Conservation (phyloP, 495 filamentous ascomycete species). For the Aspergillus leporis region DNA sequence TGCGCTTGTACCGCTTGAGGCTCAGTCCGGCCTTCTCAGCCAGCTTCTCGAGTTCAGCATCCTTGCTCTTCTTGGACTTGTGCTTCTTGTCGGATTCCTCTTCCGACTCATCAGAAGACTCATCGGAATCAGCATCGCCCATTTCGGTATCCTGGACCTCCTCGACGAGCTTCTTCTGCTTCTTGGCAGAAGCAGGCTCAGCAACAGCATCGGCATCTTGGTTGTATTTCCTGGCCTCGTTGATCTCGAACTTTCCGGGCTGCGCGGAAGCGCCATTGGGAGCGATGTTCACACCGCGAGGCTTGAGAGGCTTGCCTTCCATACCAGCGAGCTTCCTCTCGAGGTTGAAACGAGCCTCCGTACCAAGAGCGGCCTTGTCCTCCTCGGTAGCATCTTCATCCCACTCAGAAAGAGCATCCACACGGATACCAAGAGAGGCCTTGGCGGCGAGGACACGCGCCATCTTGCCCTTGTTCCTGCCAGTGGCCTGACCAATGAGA, state of each 20-base stretch:
- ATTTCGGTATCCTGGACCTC: slow-evolving; percentile 56
- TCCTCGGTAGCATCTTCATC: slow-evolving; percentile 80
- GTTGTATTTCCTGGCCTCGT: slow-evolving; percentile 96
- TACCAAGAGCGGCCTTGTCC: slow-evolving; percentile 75
- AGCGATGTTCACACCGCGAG: slow-evolving; percentile 71
- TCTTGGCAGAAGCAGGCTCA: slow-evolving; percentile 49
- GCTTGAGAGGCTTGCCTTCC: slow-evolving; percentile 86
- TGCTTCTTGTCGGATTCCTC: slow-evolving; percentile 37
- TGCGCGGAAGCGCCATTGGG: slow-evolving; percentile 62
- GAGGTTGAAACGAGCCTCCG: slow-evolving; percentile 70
- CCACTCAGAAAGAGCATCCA: slow-evolving; percentile 87
- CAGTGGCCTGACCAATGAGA: slow-evolving; percentile 91
- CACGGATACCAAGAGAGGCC: slow-evolving; percentile 86
- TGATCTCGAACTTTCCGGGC: slow-evolving; percentile 84
- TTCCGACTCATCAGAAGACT: slow-evolving; percentile 46
- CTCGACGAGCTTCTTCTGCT: slow-evolving; percentile 55
- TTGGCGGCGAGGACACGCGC: slow-evolving; percentile 94
- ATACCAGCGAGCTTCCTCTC: slow-evolving; percentile 82
- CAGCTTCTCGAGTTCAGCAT: slow-evolving; percentile 54
- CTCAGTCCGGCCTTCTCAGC: slow-evolving; percentile 64
- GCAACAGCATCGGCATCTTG: slow-evolving; percentile 84
- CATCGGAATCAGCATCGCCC: slow-evolving; percentile 49
- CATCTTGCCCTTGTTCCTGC: slow-evolving; percentile 99
- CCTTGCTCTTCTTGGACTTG: slow-evolving; percentile 51
- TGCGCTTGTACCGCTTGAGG: slow-evolving; percentile 69